These are phyloP conservation scores for Penicillium sp. DNA, from an alignment of 2,329 filamentous ascomycete species.

Conservation along the genomic window DNA sequence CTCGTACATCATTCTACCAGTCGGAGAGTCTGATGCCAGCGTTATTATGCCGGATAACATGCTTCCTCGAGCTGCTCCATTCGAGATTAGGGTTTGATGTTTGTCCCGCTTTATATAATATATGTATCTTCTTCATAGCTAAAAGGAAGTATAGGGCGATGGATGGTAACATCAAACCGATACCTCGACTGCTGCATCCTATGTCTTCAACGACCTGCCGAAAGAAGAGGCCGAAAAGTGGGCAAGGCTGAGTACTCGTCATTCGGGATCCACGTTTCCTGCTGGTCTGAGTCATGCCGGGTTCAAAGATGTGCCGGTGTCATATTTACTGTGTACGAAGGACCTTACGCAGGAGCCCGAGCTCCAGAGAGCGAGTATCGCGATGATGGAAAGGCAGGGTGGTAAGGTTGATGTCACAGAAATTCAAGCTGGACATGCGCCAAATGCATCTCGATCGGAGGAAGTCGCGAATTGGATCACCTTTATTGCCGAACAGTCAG, in stretches of 20 bases:
- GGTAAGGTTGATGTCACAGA: background rate
- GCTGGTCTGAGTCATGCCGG: conserved; percentile 3
- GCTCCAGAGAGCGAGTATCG: background rate
- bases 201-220: background rate
- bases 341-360: background rate
- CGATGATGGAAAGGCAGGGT: conserved; percentile 2
- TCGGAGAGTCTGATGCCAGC: background rate
- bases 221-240: background rate
- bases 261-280: background rate
- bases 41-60: background rate
- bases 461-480: background rate
- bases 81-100: background rate
- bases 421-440: background rate
- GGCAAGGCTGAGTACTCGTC: conserved; percentile 1
- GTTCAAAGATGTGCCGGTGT: background rate
- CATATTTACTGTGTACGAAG: conserved; percentile 10
- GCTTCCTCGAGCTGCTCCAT: background rate
- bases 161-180: background rate
- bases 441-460: background rate
- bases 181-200: background rate
- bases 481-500: background rate
- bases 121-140: background rate
- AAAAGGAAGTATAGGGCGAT: background rate
- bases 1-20: background rate
- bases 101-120: background rate